Conservation (phyloP, 306 rosid species). For the Clitoria ternatea region DNA sequence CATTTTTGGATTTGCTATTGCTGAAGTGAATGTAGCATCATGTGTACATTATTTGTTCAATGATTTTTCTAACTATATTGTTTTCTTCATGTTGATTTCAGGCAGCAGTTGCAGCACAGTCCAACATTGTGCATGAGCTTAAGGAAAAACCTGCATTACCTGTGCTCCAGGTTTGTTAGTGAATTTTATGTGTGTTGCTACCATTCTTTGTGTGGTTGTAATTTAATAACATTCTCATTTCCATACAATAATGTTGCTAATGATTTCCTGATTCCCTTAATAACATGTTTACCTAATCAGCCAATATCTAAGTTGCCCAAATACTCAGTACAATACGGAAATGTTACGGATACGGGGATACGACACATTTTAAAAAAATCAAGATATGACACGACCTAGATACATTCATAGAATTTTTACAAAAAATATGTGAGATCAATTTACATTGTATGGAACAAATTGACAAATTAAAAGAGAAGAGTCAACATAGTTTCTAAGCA, state of each 20-base stretch:
- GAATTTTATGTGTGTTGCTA: background rate
- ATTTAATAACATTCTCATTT: background rate
- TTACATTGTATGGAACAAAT: no score
- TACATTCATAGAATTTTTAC: no score
- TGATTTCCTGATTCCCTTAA: slow-evolving; percentile 4
- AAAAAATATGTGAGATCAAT: no score
- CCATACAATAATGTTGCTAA: background rate
- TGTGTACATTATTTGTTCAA: background rate
- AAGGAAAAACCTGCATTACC: slow-evolving; percentile 58
- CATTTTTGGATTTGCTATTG: background rate
- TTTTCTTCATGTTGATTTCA: slow-evolving; percentile 40
- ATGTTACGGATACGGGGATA: no score
- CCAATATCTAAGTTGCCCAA: no score
- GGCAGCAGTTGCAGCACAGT: slow-evolving; percentile 76
- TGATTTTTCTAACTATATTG: slow-evolving; percentile 18
- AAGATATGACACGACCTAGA: no score
- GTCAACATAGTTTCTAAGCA: no score
- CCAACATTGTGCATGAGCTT: slow-evolving; percentile 51
- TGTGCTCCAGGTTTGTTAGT: slow-evolving; percentile 50
- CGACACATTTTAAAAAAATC: no score
- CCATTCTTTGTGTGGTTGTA: background rate
- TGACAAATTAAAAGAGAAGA: no score
- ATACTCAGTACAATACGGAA: no score
- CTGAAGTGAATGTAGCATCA: background rate
- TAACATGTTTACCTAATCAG: background rate